Base-by-base conservation (phyloP, 306 rosid genomes). In the Calophaca sinica region DNA sequence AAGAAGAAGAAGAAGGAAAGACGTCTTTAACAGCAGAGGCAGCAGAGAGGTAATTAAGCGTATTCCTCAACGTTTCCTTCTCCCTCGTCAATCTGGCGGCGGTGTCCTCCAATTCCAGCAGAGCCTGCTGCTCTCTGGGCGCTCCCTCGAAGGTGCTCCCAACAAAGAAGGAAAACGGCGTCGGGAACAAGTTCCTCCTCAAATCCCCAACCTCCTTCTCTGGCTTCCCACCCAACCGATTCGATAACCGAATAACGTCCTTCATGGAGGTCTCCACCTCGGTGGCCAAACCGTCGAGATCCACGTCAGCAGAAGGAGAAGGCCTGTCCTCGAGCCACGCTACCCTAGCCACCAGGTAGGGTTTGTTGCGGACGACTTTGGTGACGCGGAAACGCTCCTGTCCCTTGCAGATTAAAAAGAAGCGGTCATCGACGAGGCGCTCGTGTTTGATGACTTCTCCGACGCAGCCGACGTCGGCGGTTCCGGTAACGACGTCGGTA, bases 111-210 rank as follows among this genome's bases (percentile, higher is more conserved):
- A 96, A 76, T 77, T 96, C 99, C 10, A 96, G 96, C 76, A 96
- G 73, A 6, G 99, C 97, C 50, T 96, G 99, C 79, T 96, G 98
- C 86, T 96, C 99, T 69, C 97, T 86, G 0, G 99, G 99, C 5
- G 99, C 99, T 0, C 99, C 99, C 63, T 96, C 99, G 55, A 96
- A 96, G 2, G 99, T 96, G 78, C 97, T 90, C 3, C 99, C 99
- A 4, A 96, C 98, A 45, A 96, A 96, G 82, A 96, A 92, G 58
- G 99, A 96, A 73, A 92, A 96, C 45, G 93, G 96, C 78, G 99
- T 96, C 29, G 99, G 99, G 7, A 96, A 96, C 0, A 90, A 81
- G 75, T 96, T 92, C 87, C 98, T 66, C 45, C 92, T 78, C 88
- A 92, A 87, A 74, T 96, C 98, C 52, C 89, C 93, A n/a, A 88